These are phyloP conservation scores for Trametes elegans DNA, from an alignment of 768 basidiomycete species.

Conservation along the genomic window DNA sequence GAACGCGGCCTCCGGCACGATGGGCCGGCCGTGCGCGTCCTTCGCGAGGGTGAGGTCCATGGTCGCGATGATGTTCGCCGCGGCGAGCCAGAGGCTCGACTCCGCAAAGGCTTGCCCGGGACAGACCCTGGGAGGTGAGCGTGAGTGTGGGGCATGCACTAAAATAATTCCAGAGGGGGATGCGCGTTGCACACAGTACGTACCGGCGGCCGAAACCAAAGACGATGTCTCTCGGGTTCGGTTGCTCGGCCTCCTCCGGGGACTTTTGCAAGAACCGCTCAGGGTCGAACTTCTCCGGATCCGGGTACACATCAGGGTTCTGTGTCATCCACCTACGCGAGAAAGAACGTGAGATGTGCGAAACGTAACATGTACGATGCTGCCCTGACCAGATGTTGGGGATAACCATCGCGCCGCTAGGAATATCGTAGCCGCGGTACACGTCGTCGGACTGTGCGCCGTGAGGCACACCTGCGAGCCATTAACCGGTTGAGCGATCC, in stretches of 20 bases:
- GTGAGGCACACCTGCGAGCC: slow-evolving; percentile 19
- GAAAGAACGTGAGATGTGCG: background rate
- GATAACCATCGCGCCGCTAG: slow-evolving; percentile 21
- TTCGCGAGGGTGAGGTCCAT: slow-evolving; percentile 23
- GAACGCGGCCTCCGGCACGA: slow-evolving; percentile 40
- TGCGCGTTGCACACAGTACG: no score
- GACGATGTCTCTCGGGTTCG: slow-evolving; percentile 12
- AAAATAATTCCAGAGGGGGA: no score
- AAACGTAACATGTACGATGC: background rate
- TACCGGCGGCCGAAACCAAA: slow-evolving; percentile 23
- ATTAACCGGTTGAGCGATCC: no score
- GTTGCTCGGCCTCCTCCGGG: slow-evolving; percentile 1
- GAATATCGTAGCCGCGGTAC: slow-evolving; percentile 24
- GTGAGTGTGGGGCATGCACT: background rate
- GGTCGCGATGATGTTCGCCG: slow-evolving; percentile 27
- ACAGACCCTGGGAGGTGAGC: slow-evolving; percentile 20
- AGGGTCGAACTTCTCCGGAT: slow-evolving; percentile 22
- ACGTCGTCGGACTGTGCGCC: slow-evolving; percentile 19
- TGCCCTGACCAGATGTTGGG: slow-evolving; percentile 23
- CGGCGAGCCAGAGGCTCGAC: slow-evolving; percentile 24
- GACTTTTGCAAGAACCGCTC: slow-evolving; percentile 20
- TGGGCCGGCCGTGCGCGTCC: slow-evolving; percentile 40
- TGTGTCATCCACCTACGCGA: slow-evolving; percentile 21
- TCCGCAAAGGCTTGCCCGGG: slow-evolving; percentile 29
- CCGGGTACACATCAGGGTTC: slow-evolving; percentile 18